These are phyloP conservation scores for Globisporangium radiosum DNA, from an alignment of 352 stramenopile species.

Conservation along the genomic window DNA sequence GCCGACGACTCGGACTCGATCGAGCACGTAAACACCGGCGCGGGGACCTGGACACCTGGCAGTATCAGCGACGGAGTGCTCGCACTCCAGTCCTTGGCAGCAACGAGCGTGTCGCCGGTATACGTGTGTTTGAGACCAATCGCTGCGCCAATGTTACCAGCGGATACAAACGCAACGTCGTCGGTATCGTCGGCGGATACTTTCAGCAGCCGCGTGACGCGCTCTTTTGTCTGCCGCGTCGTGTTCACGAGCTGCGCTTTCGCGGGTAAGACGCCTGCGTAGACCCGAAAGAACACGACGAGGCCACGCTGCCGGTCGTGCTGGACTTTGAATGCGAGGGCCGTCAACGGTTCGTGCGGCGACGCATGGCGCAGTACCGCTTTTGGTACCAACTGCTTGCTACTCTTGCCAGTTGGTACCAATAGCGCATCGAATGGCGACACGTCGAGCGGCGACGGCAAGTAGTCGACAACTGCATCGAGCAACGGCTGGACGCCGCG, in stretches of 20 bases:
- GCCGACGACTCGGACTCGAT: conserved; percentile 85
- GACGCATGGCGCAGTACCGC: conserved; percentile 27
- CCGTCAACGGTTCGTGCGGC: conserved; percentile 40
- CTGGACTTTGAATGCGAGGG: conserved; percentile 73
- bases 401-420: conserved; percentile 23
- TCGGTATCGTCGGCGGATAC: conserved; percentile 88
- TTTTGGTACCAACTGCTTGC: conserved; percentile 15
- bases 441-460: conserved; percentile 92
- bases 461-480: conserved; percentile 96
- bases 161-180: conserved; percentile 76
- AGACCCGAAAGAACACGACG: conserved; percentile 92
- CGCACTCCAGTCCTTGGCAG: conserved; percentile 42
- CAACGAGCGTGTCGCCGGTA: conserved; percentile 92
- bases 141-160: conserved; percentile 89
- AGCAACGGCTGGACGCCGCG: conserved; percentile 95
- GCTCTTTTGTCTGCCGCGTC: conserved; percentile 51
- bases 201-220: conserved; percentile 77
- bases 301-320: conserved; percentile 69
- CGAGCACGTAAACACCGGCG: conserved; percentile 88
- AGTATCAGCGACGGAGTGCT: conserved; percentile 29
- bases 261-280: conserved; percentile 85
- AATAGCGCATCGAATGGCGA: conserved; percentile 56
- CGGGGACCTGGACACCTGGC: conserved; percentile 60
- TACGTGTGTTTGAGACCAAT: conserved; percentile 90
- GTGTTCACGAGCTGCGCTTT: conserved; percentile 79